Conservation (phyloP, 306 rosid species). For the Glycyrrhiza uralensis region DNA sequence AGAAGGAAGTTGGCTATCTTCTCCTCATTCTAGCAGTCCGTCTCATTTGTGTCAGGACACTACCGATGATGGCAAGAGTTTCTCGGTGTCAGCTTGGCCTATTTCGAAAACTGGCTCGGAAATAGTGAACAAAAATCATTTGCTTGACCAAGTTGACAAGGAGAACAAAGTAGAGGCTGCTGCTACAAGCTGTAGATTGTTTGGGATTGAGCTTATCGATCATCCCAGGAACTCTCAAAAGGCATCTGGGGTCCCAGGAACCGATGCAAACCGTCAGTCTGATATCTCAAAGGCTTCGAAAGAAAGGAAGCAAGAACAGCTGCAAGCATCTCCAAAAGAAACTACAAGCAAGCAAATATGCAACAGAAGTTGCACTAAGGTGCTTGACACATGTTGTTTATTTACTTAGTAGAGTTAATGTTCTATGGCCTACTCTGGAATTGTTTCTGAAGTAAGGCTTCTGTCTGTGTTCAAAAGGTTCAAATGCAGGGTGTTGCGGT, state of each 20-base stretch:
- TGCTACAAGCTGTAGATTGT: slow-evolving; percentile 58
- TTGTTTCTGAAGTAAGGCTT: slow-evolving; percentile 23
- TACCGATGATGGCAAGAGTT: slow-evolving; percentile 50
- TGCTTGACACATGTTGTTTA: slow-evolving; percentile 21
- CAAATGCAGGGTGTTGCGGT: slow-evolving; percentile 98
- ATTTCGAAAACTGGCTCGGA: slow-evolving; percentile 27
- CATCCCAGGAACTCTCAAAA: slow-evolving; percentile 39
- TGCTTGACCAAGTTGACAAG: slow-evolving; percentile 46
- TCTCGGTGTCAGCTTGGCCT: slow-evolving; percentile 50
- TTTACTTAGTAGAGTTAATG: background rate
- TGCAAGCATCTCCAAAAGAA: slow-evolving; percentile 49
- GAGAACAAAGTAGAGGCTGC: slow-evolving; percentile 58
- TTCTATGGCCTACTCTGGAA: background rate
- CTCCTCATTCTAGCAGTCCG: slow-evolving; percentile 51
- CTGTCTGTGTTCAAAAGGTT: slow-evolving; percentile 50
- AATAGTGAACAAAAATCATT: slow-evolving; percentile 45
- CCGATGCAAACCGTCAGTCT: slow-evolving; percentile 47
- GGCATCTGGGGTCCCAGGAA: slow-evolving; percentile 35
- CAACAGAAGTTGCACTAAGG: slow-evolving; percentile 92
- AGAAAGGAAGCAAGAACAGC: slow-evolving; percentile 49
- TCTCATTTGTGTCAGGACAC: slow-evolving; percentile 49
- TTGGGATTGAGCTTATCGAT: slow-evolving; percentile 66
- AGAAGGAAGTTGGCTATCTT: slow-evolving; percentile 62
- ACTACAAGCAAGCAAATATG: slow-evolving; percentile 57
- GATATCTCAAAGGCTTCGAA: slow-evolving; percentile 49